Percentiles rank a stretch among this genome's conserved stretches.
These are phyloP conservation scores for Zasmidium citrigriseum DNA, from an alignment of 2,329 filamentous ascomycete species.

Conservation along the genomic window DNA sequence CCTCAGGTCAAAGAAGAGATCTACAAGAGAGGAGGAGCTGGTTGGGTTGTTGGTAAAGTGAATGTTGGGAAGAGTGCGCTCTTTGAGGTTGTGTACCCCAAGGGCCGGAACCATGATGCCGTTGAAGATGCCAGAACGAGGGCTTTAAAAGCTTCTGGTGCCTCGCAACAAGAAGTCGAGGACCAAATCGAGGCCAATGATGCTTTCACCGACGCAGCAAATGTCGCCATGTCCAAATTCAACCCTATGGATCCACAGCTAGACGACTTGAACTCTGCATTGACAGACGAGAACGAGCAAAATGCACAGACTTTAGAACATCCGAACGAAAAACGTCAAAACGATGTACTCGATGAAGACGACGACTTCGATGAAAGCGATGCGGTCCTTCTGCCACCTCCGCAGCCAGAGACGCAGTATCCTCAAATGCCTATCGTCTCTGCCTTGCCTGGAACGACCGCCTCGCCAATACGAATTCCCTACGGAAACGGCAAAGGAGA, in stretches of 20 bases:
- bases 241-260: neutral
- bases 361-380: slow-evolving; percentile 27
- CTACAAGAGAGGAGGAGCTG: slow-evolving; percentile 77
- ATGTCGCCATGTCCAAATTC: neutral
- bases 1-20: slow-evolving; percentile 83
- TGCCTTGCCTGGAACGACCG: slow-evolving; percentile 86
- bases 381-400: slow-evolving; percentile 68
- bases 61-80: slow-evolving; percentile 97
- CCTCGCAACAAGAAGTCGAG: neutral
- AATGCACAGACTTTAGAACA: neutral
- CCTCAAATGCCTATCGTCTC: slow-evolving; percentile 86
- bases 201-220: neutral
- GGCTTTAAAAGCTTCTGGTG: neutral
- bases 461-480: slow-evolving; percentile 88
- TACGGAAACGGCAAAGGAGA: slow-evolving; percentile 87
- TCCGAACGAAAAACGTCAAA: neutral
- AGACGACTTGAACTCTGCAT: neutral
- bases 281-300: neutral
- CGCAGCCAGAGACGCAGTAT: slow-evolving; percentile 70
- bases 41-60: slow-evolving; percentile 97
- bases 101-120: slow-evolving; percentile 50
- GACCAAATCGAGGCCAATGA: neutral
- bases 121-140: slow-evolving; percentile 1
- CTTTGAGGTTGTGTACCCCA: slow-evolving; percentile 83
- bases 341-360: neutral